These are phyloP conservation scores for Xylariaceae sp. DNA, from an alignment of 2,329 filamentous ascomycete genomes.

Conservation along the genomic window DNA sequence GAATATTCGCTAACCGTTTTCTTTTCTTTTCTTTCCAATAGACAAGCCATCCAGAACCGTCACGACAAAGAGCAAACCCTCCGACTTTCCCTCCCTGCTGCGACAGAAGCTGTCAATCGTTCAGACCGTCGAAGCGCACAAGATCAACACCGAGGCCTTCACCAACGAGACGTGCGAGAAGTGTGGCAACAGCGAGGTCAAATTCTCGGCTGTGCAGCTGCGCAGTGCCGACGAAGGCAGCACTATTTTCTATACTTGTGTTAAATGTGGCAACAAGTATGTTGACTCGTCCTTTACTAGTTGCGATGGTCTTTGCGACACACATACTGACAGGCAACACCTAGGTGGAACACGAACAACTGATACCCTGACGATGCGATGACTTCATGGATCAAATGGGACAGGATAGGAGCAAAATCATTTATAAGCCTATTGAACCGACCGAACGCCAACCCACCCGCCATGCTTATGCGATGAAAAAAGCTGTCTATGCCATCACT, in stretches of 20 bases:
- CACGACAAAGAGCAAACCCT: conserved; percentile 78
- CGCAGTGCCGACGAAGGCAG: conserved; percentile 93
- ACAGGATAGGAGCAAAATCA: conserved; percentile 11
- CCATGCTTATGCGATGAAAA: conserved; percentile 8
- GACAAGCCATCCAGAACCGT: conserved; percentile 74
- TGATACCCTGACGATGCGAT: conserved; percentile 23
- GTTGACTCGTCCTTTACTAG: conserved; percentile 26
- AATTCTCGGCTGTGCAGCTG: conserved; percentile 79
- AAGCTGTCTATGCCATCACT: conserved; percentile 30
- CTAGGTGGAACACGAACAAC: conserved; percentile 48
- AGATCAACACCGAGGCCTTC: conserved; percentile 68
- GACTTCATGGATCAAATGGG: neutral
- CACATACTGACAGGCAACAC: neutral
- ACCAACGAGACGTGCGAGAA: conserved; percentile 68
- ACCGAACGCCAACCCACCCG: conserved; percentile 18
- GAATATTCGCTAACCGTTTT: conserved; percentile 3
- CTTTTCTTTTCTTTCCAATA: conserved; percentile 27
- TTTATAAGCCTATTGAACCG: conserved; percentile 15
- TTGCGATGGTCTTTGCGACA: conserved; percentile 3
- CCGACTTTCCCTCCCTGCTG: conserved; percentile 85
- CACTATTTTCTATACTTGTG: conserved; percentile 85
- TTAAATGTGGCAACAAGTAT: conserved; percentile 75
- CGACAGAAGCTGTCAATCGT: conserved; percentile 84
- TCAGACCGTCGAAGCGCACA: conserved; percentile 73
- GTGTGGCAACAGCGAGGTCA: conserved; percentile 78